A percentile compares a stretch with the other conserved stretches of the same genome.
phyloP scores from a whole-genome alignment of 2,329 filamentous ascomycete genomes.

The Botrytis porri region DNA sequence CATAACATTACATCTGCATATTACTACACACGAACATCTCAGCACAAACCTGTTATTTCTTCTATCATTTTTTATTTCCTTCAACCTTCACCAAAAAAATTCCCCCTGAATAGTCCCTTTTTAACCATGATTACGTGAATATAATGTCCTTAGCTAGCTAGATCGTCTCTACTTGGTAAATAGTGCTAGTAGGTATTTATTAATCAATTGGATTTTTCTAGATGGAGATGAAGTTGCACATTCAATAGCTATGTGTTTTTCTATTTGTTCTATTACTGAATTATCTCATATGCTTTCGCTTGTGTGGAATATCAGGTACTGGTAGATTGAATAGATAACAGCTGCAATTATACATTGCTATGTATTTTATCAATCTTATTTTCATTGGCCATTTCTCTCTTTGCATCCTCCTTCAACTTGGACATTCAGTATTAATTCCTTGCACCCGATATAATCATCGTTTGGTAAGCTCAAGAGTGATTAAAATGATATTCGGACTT shows the following conservation, averaged over 20 bases:
- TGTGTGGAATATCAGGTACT: neutral
- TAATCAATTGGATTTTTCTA: neutral
- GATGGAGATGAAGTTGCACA: neutral
- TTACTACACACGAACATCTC: no score
- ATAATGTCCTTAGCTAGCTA: neutral
- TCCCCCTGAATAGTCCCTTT: neutral
- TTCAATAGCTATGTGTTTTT: no score
- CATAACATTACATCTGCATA: fast-evolving
- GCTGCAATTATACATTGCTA: neutral
- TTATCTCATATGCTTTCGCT: neutral
- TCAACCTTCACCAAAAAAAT: neutral
- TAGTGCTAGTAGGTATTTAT: no score
- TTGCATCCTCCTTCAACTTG: neutral
- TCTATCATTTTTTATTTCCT: neutral
- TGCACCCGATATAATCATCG: neutral
- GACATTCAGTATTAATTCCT: neutral
- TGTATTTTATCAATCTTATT: neutral
- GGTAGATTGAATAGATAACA: neutral
- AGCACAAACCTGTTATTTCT: no score
- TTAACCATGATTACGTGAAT: neutral
- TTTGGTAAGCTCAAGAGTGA: neutral
- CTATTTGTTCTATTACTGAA: neutral
- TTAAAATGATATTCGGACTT: neutral
- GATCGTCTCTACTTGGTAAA: neutral
- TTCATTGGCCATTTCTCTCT: neutral